Evolutionary conservation across 352 stramenopile genomes (phyloP).

Genomic region (Plasmopara halstedii): DNA sequence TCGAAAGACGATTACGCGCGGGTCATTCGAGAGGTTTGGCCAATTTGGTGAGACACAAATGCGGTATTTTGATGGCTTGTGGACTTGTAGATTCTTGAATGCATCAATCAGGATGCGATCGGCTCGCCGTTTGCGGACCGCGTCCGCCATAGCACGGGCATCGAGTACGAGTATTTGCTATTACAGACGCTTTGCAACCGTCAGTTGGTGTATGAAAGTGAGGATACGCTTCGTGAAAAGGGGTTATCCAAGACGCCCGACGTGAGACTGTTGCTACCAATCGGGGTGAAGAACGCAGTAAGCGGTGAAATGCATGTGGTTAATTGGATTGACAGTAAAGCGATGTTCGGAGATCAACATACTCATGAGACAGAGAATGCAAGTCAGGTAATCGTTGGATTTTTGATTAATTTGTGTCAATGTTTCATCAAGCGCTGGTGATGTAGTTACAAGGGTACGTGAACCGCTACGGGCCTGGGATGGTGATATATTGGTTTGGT

Average conservation of each 20-base stretch:
- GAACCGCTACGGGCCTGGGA: conserved; percentile 74
- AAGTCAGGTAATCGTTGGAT: conserved; percentile 26
- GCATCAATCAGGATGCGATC: conserved; percentile 53
- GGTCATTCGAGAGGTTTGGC: conserved; percentile 22
- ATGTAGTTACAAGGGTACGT: conserved; percentile 67
- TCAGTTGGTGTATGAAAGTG: conserved; percentile 73
- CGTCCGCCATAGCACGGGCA: conserved; percentile 63
- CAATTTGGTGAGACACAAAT: not conserved
- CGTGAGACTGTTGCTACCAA: conserved; percentile 67
- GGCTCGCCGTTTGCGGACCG: conserved; percentile 75
- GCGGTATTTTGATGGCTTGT: not conserved
- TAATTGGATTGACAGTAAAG: conserved; percentile 90
- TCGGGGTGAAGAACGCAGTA: conserved; percentile 52
- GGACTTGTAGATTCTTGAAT: conserved; percentile 45
- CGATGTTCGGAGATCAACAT: conserved; percentile 81
- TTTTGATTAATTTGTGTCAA: not conserved
- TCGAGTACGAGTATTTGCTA: conserved; percentile 85
- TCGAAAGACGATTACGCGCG: conserved; percentile 19
- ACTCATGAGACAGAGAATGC: conserved; percentile 75
- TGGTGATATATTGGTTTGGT: conserved; percentile 87
- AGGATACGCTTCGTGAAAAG: conserved; percentile 69
- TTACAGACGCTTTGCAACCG: conserved; percentile 60
- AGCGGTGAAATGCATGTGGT: conserved; percentile 41
- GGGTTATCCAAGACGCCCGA: conserved; percentile 85
- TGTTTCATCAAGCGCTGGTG: conserved; percentile 1